Conservation (phyloP, 495 filamentous ascomycete genomes). For the Lasiosphaeria hispida region DNA sequence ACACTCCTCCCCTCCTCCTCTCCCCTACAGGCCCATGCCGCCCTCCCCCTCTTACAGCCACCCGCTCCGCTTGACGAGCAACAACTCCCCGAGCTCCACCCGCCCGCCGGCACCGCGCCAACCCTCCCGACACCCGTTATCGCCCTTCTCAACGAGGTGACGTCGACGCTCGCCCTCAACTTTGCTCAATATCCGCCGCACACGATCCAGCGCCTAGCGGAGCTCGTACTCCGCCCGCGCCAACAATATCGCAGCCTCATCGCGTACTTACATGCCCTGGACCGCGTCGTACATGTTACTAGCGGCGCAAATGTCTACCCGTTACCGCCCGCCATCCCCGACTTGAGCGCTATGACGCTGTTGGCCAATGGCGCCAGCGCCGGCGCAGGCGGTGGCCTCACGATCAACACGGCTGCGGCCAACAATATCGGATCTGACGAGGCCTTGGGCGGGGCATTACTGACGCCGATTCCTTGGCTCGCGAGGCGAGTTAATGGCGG, state of each 20-base stretch:
- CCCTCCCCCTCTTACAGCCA: not conserved
- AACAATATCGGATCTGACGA: slow-evolving; percentile 72
- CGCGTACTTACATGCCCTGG: slow-evolving; percentile 84
- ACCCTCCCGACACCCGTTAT: slow-evolving; percentile 62
- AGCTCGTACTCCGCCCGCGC: slow-evolving; percentile 77
- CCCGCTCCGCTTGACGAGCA: not conserved
- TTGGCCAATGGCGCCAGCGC: slow-evolving; percentile 62
- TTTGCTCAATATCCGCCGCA: slow-evolving; percentile 81
- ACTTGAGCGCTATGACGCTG: slow-evolving; percentile 41
- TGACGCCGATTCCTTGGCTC: slow-evolving; percentile 94
- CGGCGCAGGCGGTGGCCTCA: slow-evolving; percentile 30
- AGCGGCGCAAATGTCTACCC: slow-evolving; percentile 78
- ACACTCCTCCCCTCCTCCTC: slow-evolving; percentile 8
- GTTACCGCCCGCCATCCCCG: slow-evolving; percentile 60
- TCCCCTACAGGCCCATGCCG: slow-evolving; percentile 4
- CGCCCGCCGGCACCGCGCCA: slow-evolving; percentile 24
- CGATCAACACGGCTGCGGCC: slow-evolving; percentile 29
- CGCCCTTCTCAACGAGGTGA: slow-evolving; percentile 63
- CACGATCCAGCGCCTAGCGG: slow-evolving; percentile 87
- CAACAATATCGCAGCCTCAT: slow-evolving; percentile 76
- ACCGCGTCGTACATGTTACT: slow-evolving; percentile 91
- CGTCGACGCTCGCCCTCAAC: slow-evolving; percentile 59
- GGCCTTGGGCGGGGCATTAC: slow-evolving; percentile 80
- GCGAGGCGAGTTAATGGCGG: slow-evolving; percentile 29
- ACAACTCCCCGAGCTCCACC: slow-evolving; percentile 14